Evolutionary conservation across 768 basidiomycete species (phyloP).

Genomic region (Phaeotremella skinneri): DNA sequence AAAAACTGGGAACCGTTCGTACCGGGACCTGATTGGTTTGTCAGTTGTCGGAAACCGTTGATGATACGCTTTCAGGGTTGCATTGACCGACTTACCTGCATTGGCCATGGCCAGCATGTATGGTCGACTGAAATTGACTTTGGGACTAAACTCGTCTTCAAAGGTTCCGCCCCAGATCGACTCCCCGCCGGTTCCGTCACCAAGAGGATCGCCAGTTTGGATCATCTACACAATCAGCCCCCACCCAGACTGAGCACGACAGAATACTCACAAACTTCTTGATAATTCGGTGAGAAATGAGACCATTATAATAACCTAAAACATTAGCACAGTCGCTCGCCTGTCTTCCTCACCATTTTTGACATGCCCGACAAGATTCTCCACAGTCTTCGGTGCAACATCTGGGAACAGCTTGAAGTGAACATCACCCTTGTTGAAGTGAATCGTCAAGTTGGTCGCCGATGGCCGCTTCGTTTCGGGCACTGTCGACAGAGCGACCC

Average conservation of each 20-base stretch:
- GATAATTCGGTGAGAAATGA: constrained; percentile 96
- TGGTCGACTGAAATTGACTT: constrained; percentile 89
- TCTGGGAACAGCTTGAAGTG: constrained; percentile 66
- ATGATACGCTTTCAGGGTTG: too few species aligned
- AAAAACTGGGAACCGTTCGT: constrained; percentile 99
- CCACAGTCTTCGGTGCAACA: constrained; percentile 89
- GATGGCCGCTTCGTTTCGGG: constrained; percentile 57
- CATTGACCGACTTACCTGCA: constrained; percentile 35
- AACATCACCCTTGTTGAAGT: constrained; percentile 94
- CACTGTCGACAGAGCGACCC: constrained; percentile 59
- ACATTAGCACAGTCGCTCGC: too few species aligned
- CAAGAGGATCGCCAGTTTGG: constrained; percentile 89
- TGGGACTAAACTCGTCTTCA: constrained; percentile 89
- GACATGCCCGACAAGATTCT: constrained; percentile 93
- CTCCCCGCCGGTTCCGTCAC: constrained; percentile 88
- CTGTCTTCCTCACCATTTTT: constrained; percentile 57
- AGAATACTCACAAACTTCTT: constrained; percentile 69
- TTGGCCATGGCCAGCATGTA: constrained; percentile 85
- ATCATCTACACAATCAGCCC: constrained; percentile 22
- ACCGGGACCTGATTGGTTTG: constrained; percentile 60
- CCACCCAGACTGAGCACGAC: not conserved
- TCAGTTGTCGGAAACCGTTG: too few species aligned
- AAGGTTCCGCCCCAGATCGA: constrained; percentile 94
- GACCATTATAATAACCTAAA: constrained; percentile 80
- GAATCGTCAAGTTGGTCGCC: constrained; percentile 80